Evolutionary conservation across 176 grass and related monocot genomes (phyloP), one percentile per base, ranked within the genome.

Genomic region (Triticum monococcum): DNA sequence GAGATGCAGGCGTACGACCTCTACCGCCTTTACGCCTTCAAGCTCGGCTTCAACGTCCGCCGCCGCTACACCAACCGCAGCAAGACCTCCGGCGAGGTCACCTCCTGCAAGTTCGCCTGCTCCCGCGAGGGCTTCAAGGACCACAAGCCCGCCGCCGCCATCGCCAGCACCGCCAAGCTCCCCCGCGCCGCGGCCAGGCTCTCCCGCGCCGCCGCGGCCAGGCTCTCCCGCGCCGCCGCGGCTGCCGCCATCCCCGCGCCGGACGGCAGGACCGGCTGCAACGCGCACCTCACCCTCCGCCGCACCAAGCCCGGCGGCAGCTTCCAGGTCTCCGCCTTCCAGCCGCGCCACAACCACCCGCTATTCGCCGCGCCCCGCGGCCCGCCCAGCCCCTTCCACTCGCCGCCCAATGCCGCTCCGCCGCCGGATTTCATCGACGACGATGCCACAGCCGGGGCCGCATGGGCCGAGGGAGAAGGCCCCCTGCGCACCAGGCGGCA

Each of bases 1-100:
- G 90, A 95, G 80, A 70, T 88, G 24, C 79, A 92, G 37, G 88
- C 90, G 2, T 92, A 95, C 63, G 89, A 89, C 31, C 93, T 89
- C 36, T 95, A 95, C 68, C 78, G 84, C 75, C 78, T 77, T 72
- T 95, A 95, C 66, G 90, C 78, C 45, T 88, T 88, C 88, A 92
- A 84, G 28, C 56, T 86, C 66, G 90, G 93, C 20, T 95, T 95
- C 50, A 88, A 87, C 24, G 75, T 95, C 12, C 81, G 88, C 17
- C 87, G 84, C 73, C 86, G 86, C n/a, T 95, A 92, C 25, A 75
- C 77, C 32, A 92, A 92, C 76, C 88, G 79, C 32, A 88, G 87
- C 86, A 86, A 77, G 72, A 95, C 90, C 68, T 90, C 85, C 7
- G 90, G 85, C 16, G 81, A 90, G 62, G 87, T 92, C 78, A 95